phyloP scores from a whole-genome alignment of 768 basidiomycete genomes.

The Phlegmacium glaucopus region DNA sequence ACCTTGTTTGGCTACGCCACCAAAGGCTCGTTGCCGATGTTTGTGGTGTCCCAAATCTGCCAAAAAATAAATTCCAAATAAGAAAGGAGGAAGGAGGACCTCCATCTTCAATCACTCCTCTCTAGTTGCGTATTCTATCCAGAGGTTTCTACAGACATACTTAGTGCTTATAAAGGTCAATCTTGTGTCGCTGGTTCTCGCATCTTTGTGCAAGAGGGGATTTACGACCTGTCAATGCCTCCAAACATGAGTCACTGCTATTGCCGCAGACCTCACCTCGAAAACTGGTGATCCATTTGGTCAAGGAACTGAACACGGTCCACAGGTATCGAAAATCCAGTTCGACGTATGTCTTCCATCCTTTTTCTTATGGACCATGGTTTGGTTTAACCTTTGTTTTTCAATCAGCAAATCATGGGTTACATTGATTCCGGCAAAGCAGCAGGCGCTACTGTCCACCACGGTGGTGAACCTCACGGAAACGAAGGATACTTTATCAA shows the following conservation, averaged over 20 bases:
- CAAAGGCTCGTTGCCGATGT: too few species aligned
- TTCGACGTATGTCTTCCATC: slow-evolving; percentile 44
- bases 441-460: slow-evolving; percentile 52
- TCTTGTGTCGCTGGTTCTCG: slow-evolving; percentile 77
- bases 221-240: slow-evolving; percentile 82
- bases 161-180: slow-evolving; percentile 42
- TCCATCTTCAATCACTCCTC: too few species aligned
- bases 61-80: too few species aligned
- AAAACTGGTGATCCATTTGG: slow-evolving; percentile 62
- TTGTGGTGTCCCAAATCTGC: too few species aligned
- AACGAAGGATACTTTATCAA: slow-evolving; percentile 62
- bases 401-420: slow-evolving; percentile 63
- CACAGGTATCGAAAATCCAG: slow-evolving; percentile 63
- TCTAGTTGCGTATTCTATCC: too few species aligned
- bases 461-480: neutral
- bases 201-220: slow-evolving; percentile 48
- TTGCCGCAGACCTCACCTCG: slow-evolving; percentile 33
- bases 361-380: neutral
- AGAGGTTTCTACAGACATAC: too few species aligned
- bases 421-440: slow-evolving; percentile 75
- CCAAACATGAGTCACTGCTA: slow-evolving; percentile 47
- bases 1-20: too few species aligned
- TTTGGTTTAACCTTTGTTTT: neutral
- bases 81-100: too few species aligned
- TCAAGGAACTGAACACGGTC: slow-evolving; percentile 54